These are phyloP conservation scores for Cladosporium sp. DNA, from an alignment of 2,329 filamentous ascomycete species.

Conservation along the genomic window DNA sequence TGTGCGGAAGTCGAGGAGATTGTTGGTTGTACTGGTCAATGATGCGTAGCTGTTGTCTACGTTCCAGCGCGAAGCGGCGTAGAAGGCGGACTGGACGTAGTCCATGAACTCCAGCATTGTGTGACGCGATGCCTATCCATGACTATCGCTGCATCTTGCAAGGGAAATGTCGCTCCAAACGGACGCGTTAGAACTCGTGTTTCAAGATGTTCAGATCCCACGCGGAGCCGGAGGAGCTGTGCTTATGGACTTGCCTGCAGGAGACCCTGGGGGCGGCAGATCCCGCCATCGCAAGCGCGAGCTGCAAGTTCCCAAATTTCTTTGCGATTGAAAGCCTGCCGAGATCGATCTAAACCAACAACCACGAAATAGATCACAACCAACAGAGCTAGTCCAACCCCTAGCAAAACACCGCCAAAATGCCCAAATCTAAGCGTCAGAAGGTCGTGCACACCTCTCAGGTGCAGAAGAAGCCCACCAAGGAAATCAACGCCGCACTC, in stretches of 20 bases:
- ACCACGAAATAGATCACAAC: not conserved
- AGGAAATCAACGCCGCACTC: conserved; percentile 80
- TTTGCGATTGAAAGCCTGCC: not conserved
- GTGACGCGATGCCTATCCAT: conserved; percentile 8
- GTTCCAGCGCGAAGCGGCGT: conserved; percentile 81
- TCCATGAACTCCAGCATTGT: conserved; percentile 95
- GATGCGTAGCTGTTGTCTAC: conserved; percentile 87
- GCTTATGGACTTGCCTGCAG: not conserved
- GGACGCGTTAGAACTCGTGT: not conserved
- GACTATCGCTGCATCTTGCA: conserved; percentile 5
- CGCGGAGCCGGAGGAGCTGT: not conserved
- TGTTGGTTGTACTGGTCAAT: conserved; percentile 77
- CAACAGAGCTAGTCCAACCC: conserved; percentile 7
- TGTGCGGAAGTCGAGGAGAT: conserved; percentile 82
- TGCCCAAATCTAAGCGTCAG: conserved; percentile 95
- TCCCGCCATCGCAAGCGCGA: not conserved
- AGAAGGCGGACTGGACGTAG: conserved; percentile 88
- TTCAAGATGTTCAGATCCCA: not conserved
- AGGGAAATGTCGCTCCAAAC: not conserved
- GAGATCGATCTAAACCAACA: conserved; percentile 1
- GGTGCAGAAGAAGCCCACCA: conserved; percentile 82
- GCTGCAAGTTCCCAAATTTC: conserved; percentile 2
- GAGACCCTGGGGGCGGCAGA: not conserved
- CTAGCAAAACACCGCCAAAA: conserved; percentile 42
- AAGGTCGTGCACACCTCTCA: conserved; percentile 86